phyloP scores from a whole-genome alignment of 139 green algal species.

The Desmodesmus armatus region DNA sequence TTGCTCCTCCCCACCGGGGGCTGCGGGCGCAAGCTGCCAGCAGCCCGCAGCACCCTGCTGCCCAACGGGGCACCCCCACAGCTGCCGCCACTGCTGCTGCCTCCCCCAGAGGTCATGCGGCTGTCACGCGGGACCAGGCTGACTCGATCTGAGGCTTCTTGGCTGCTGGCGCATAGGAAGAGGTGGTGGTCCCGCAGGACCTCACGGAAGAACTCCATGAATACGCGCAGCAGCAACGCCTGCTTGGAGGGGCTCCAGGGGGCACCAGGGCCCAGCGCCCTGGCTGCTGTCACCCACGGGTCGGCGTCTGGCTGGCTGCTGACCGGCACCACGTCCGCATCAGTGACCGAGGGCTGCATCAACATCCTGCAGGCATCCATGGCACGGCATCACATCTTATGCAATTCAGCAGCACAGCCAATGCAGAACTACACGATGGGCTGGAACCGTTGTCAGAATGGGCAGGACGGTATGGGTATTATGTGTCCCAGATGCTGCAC shows the following conservation, averaged over 20 bases:
- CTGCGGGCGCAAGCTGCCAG: background rate
- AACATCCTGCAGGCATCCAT: conserved; percentile 16
- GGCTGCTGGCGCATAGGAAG: background rate
- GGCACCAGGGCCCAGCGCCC: background rate
- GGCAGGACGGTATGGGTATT: too few relatives aligned
- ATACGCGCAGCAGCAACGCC: conserved; percentile 19
- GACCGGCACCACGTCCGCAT: background rate
- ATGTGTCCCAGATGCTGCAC: too few relatives aligned
- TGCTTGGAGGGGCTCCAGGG: background rate
- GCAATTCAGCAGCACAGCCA: too few relatives aligned
- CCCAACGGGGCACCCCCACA: background rate
- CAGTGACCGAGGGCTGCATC: conserved; percentile 1
- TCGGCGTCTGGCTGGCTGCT: background rate
- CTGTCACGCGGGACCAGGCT: too few relatives aligned
- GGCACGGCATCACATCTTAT: too few relatives aligned
- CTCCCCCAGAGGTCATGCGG: too few relatives aligned
- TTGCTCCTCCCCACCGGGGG: too few relatives aligned
- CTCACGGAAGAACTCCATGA: conserved; percentile 40
- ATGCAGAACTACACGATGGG: too few relatives aligned
- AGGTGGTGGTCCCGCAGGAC: conserved; percentile 2
- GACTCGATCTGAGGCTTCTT: background rate
- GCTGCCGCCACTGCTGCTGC: background rate
- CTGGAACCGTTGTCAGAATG: too few relatives aligned
- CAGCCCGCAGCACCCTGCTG: background rate
- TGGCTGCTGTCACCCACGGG: conserved; percentile 34